A percentile compares a stretch with the other conserved stretches of the same genome.
phyloP scores from a whole-genome alignment of 345 rosid genomes.

The Acer negundo region DNA sequence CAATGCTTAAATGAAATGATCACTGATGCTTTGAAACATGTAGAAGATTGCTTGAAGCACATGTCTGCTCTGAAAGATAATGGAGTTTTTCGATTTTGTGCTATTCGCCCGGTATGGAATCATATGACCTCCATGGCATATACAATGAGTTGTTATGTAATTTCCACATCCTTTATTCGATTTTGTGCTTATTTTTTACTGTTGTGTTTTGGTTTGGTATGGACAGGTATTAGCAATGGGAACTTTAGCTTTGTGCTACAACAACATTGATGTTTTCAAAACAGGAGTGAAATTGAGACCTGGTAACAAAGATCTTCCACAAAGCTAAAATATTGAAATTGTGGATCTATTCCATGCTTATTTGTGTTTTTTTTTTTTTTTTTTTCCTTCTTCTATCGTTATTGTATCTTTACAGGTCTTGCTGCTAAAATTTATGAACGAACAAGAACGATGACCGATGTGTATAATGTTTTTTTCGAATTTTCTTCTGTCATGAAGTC shows the following conservation, averaged over 20 bases:
- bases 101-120: conserved; percentile 47
- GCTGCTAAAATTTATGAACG: conserved; percentile 81
- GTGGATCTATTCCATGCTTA: too few relatives aligned
- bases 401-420: conserved; percentile 56
- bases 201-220: too few relatives aligned
- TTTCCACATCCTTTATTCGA: too few relatives aligned
- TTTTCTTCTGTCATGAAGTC: conserved; percentile 68
- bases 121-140: too few relatives aligned
- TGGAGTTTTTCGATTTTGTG: conserved; percentile 84
- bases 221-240: conserved; percentile 90
- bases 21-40: conserved; percentile 73
- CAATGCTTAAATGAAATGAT: conserved; percentile 95
- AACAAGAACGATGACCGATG: conserved; percentile 81
- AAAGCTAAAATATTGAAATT: too few relatives aligned
- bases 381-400: too few relatives aligned
- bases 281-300: conserved; percentile 95
- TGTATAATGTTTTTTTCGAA: conserved; percentile 83
- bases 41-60: conserved; percentile 79
- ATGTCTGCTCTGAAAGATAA: conserved; percentile 66
- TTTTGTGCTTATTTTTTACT: too few relatives aligned
- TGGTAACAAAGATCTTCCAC: conserved; percentile 49
- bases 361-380: too few relatives aligned
- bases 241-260: conserved; percentile 87
- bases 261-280: conserved; percentile 87
- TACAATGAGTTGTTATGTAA: too few relatives aligned